Evolutionary conservation across 768 basidiomycete genomes (phyloP).

Genomic region (Amylocystis lapponica): DNA sequence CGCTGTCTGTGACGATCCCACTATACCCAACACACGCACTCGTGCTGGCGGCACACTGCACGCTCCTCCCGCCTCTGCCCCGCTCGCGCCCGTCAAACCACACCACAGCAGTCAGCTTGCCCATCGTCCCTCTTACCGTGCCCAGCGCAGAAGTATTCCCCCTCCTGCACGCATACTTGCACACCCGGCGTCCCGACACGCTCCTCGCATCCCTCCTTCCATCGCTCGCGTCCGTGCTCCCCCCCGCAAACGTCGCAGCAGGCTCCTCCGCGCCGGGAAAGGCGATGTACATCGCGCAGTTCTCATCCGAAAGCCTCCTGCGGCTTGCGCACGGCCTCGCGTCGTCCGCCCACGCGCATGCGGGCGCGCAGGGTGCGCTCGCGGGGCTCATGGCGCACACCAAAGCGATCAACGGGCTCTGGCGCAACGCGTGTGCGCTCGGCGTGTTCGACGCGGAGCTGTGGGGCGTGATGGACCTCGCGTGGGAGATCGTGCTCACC

Average conservation of each 20-base stretch:
- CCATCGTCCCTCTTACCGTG: conserved; percentile 57
- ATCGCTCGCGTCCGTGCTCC: conserved; percentile 18
- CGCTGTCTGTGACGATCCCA: conserved; percentile 26
- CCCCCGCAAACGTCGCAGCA: conserved; percentile 8
- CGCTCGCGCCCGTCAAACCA: conserved; percentile 22
- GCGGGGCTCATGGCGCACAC: conserved; percentile 31
- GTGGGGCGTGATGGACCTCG: conserved; percentile 43
- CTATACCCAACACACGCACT: conserved; percentile 68
- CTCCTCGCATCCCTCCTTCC: conserved; percentile 48
- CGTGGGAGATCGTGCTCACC: conserved; percentile 42
- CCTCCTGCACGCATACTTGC: conserved; percentile 56
- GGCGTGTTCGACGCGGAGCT: conserved; percentile 44
- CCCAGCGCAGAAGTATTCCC: conserved; percentile 60
- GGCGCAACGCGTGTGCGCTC: conserved; percentile 45
- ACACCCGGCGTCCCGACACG: conserved; percentile 48
- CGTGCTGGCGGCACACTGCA: conserved; percentile 64
- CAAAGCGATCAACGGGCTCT: conserved; percentile 38
- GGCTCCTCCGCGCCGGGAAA: conserved; percentile 6
- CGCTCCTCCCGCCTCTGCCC: conserved; percentile 43
- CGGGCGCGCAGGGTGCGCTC: conserved; percentile 20
- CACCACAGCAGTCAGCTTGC: conserved; percentile 34
- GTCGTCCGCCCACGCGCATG: conserved; percentile 15
- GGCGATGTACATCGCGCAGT: conserved; percentile 19
- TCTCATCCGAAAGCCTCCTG: conserved; percentile 17
- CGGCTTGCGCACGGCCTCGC: conserved; percentile 23